Conservation (phyloP, 371 early-diverging fungal species). For the Sporodiniella umbellata region DNA sequence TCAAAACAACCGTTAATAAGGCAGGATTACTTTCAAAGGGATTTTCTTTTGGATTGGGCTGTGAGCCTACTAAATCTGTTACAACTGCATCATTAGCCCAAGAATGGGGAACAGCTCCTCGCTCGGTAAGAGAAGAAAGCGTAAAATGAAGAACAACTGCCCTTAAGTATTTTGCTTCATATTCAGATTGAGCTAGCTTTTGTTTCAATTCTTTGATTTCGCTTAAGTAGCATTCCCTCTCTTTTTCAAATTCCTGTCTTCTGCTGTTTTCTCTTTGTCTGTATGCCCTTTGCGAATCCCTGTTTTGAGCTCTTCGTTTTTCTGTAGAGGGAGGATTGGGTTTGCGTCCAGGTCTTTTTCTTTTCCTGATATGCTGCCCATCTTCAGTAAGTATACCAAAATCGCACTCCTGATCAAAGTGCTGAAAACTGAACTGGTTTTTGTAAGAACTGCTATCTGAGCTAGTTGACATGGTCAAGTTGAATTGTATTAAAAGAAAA, state of each 20-base stretch:
- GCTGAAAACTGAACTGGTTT: slow-evolving; percentile 9
- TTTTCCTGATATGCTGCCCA: slow-evolving; percentile 20
- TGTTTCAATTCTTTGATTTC: slow-evolving; percentile 6
- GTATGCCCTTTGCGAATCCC: slow-evolving; percentile 23
- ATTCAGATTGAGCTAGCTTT: slow-evolving; percentile 24
- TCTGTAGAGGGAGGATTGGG: slow-evolving; percentile 23
- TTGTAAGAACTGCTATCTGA: not conserved
- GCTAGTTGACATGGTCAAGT: not conserved
- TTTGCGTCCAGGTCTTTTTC: slow-evolving; percentile 25
- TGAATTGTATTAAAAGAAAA: too few species aligned
- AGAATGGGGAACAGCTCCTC: slow-evolving; percentile 34
- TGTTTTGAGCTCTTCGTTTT: slow-evolving; percentile 24
- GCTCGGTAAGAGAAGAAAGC: slow-evolving; percentile 19
- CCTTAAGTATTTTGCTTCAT: slow-evolving; percentile 36
- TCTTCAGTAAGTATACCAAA: slow-evolving; percentile 21
- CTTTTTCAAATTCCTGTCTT: slow-evolving; percentile 21
- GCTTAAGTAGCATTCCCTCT: slow-evolving; percentile 5
- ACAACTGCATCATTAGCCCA: slow-evolving; percentile 10
- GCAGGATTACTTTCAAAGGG: not conserved
- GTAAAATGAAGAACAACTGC: slow-evolving; percentile 32
- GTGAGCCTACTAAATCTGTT: not conserved
- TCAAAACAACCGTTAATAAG: slow-evolving; percentile 14
- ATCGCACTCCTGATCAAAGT: slow-evolving; percentile 26
- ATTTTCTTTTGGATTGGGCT: not conserved
- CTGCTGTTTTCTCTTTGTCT: slow-evolving; percentile 25